Percentiles rank a stretch among this genome's conserved stretches.
Conservation (phyloP, 2,329 filamentous ascomycete genomes). For the Colletotrichum sp. region DNA sequence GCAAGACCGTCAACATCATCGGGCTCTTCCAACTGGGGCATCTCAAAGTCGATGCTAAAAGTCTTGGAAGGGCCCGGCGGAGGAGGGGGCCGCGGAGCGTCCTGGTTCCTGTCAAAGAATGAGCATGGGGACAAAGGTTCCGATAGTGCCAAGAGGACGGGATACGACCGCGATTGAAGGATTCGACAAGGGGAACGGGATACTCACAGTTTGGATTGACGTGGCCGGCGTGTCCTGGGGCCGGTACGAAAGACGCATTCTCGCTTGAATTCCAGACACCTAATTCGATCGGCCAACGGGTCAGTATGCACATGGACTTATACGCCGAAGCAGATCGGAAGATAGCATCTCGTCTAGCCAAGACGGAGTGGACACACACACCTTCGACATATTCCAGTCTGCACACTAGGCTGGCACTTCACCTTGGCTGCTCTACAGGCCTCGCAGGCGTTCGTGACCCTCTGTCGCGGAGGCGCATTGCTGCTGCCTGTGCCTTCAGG, state of each 20-base stretch:
- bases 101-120: conserved; percentile 23
- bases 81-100: conserved; percentile 27
- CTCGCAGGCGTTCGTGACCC: conserved; percentile 52
- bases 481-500: neutral
- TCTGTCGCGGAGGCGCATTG: conserved; percentile 1
- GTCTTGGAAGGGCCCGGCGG: conserved; percentile 51
- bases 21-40: conserved; percentile 43
- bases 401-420: conserved; percentile 54
- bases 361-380: conserved; percentile 28
- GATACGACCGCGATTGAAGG: neutral
- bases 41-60: conserved; percentile 58
- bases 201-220: conserved; percentile 48
- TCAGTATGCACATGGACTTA: conserved; percentile 1
- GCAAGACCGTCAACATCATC: conserved; percentile 48
- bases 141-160: neutral
- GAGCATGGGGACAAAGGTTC: conserved; percentile 16
- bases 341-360: neutral
- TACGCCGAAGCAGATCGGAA: conserved; percentile 5
- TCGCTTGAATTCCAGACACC: conserved; percentile 57
- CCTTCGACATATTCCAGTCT: conserved; percentile 57
- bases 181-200: neutral
- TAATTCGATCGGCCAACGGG: conserved; percentile 27
- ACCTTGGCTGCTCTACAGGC: conserved; percentile 59
- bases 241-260: conserved; percentile 59
- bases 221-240: conserved; percentile 53